Conservation (phyloP, 2,329 filamentous ascomycete species). For the Trichoderma atrobrunneum region DNA sequence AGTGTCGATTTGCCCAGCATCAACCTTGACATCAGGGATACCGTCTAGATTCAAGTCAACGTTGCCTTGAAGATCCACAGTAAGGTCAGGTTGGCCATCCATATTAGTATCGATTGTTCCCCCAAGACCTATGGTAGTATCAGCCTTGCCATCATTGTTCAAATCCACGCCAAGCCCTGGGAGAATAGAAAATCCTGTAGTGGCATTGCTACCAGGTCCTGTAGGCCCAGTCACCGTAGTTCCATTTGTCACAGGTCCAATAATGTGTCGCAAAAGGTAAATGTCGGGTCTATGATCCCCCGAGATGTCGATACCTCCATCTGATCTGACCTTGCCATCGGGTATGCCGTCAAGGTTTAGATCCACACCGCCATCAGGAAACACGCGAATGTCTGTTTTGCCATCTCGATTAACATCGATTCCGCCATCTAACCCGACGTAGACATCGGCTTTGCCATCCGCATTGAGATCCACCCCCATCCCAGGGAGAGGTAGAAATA, state of each 20-base stretch:
- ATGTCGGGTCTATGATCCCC: conserved; percentile 3
- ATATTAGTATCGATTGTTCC: neutral
- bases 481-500: neutral
- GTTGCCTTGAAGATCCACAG: neutral
- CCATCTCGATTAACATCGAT: neutral
- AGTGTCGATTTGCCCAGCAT: neutral
- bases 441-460: neutral
- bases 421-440: neutral
- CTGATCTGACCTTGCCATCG: neutral
- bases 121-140: neutral
- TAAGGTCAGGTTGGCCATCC: neutral
- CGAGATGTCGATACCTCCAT: neutral
- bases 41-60: neutral
- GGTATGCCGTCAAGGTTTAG: neutral
- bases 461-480: neutral
- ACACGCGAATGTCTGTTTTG: neutral
- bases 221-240: neutral
- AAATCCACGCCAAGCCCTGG: neutral
- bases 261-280: neutral
- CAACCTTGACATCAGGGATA: neutral
- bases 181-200: neutral
- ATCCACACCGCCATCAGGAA: neutral
- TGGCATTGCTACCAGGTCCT: neutral
- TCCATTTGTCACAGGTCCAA: neutral
- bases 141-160: neutral